Evolutionary conservation across 371 early-diverging fungal genomes (phyloP).

Genomic region (Mucor mucedo): DNA sequence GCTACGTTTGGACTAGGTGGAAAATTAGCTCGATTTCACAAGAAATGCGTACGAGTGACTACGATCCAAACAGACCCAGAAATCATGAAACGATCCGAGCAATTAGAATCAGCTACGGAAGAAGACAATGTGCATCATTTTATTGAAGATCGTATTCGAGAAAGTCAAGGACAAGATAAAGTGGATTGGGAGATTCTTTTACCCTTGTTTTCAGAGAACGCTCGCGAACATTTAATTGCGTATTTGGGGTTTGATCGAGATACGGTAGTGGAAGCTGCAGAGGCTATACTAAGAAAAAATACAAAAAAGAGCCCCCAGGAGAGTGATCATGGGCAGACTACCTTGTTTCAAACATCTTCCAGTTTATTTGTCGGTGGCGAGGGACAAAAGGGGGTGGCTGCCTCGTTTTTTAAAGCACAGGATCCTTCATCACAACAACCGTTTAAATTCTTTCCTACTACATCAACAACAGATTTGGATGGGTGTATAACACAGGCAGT

Average conservation of each 20-base stretch:
- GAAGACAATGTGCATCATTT: conserved; percentile 38
- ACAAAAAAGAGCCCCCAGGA: neutral
- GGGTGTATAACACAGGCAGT: conserved; percentile 83
- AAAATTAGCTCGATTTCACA: conserved; percentile 62
- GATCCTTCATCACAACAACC: neutral
- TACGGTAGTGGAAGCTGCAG: conserved; percentile 36
- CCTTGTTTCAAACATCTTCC: neutral
- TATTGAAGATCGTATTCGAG: conserved; percentile 60
- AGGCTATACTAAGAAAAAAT: conserved; percentile 1
- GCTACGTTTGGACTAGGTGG: conserved; percentile 92
- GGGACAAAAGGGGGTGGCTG: neutral
- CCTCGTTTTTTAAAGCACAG: too few relatives aligned
- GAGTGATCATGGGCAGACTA: too few relatives aligned
- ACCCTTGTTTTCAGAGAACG: conserved; percentile 78
- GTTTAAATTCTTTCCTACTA: neutral
- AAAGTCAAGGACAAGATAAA: conserved; percentile 38
- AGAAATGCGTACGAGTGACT: conserved; percentile 40
- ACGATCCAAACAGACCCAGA: conserved; percentile 69
- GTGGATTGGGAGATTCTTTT: conserved; percentile 84
- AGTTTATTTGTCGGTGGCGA: neutral
- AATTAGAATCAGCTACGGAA: conserved; percentile 65
- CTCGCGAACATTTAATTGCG: conserved; percentile 80
- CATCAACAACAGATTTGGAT: conserved; percentile 1
- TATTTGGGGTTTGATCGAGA: conserved; percentile 85
- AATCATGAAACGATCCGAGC: conserved; percentile 65